Conservation (phyloP, 1,139 yeast genomes). For the Candida glucosophila region DNA sequence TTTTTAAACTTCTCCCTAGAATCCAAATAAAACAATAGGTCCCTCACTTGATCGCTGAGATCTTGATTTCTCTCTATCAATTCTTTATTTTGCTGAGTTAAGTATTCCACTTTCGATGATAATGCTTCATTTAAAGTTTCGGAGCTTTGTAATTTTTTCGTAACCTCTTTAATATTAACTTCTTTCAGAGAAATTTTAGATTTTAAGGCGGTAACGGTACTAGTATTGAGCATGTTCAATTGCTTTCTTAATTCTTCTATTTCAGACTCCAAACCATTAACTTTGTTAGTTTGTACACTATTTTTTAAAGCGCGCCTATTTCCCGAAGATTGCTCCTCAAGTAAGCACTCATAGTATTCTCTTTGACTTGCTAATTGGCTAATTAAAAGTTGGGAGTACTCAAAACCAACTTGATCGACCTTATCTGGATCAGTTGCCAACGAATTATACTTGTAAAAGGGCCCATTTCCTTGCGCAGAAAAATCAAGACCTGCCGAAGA, state of each 20-base stretch:
- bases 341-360: slow-evolving; percentile 65
- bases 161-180: slow-evolving; percentile 19
- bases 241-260: slow-evolving; percentile 29
- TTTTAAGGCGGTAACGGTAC: slow-evolving; percentile 24
- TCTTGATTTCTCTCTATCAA: slow-evolving; percentile 37
- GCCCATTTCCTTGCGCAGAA: not conserved
- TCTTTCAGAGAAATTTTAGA: slow-evolving; percentile 23
- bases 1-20: slow-evolving; percentile 63
- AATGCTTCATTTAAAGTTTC: slow-evolving; percentile 48
- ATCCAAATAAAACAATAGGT: slow-evolving; percentile 75
- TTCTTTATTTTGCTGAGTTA: slow-evolving; percentile 26
- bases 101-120: slow-evolving; percentile 45
- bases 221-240: slow-evolving; percentile 15
- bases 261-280: slow-evolving; percentile 15
- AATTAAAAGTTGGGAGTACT: slow-evolving; percentile 69
- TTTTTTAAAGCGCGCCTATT: slow-evolving; percentile 1
- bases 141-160: slow-evolving; percentile 22
- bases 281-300: slow-evolving; percentile 4
- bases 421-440: slow-evolving; percentile 16
- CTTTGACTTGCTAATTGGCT: slow-evolving; percentile 87
- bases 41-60: slow-evolving; percentile 63
- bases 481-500: slow-evolving; percentile 10
- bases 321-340: slow-evolving; percentile 12
- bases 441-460: slow-evolving; percentile 2
- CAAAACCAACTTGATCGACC: slow-evolving; percentile 55